Base-by-base conservation (phyloP, 306 rosid genomes). In the apple (Malus domestica) region DNA sequence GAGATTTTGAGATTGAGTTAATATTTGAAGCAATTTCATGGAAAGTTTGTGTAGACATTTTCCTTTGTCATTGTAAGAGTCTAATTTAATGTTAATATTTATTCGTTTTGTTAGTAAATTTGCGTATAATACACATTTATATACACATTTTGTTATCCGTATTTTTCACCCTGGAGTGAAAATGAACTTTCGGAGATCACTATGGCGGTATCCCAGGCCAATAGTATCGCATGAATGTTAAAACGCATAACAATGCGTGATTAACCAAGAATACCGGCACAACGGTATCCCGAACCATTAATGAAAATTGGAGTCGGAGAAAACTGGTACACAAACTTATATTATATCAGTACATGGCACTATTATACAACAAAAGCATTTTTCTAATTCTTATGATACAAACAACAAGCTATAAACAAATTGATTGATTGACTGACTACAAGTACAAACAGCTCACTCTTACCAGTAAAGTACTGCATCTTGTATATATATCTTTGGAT, bases 401-500 rank as follows among this genome's bases (percentile, higher is more conserved):
- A 63, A 57, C 86, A 63, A 57, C 84, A 85, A 81, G 76, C 70
- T 45, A 76, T 61, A 79, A 33, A 75, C 71, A 81, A 58, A 58
- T 58, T 52, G n/a, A 80, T 32, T 16, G 16, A 70, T 75, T 76
- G 71, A 74, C 85, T 78, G 9, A 38, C 42, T 7, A 38, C 9
- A 38, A 38, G 42, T 38, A 85, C 88, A 88, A 74, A 82, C 61
- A 32, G 44, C 42, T 35, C 83, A 82, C 78, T 80, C 81, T 64
- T 77, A 81, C 68, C 77, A 64, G 54, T 77, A 68, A 62, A 79
- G 82, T 79, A 86, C 72, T 79, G 80, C 40, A 62, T 62, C n/a
- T 62, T 62, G 44, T 74, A 30, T 70, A 80, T 45, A 38, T 70
- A 45, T 51, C 6, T 49, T 44, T 49, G 70, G 54, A 70, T 72